These are phyloP conservation scores for Aspergillus pseudotamarii DNA, from an alignment of 2,329 filamentous ascomycete genomes.

Conservation along the genomic window DNA sequence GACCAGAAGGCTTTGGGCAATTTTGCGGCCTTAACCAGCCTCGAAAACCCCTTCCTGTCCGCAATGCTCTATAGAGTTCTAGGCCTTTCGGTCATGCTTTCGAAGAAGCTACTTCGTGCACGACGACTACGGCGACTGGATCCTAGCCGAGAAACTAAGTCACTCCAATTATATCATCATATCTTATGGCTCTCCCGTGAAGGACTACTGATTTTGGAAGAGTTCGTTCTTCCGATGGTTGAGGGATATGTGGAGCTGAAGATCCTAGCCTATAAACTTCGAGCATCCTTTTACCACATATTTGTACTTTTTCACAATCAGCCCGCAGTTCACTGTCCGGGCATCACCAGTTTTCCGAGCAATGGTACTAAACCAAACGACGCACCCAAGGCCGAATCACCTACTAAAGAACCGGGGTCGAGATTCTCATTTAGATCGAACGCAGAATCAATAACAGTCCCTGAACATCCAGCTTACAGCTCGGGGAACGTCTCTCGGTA, in stretches of 20 bases:
- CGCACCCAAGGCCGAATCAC: conserved; percentile 26
- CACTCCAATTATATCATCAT: conserved; percentile 81
- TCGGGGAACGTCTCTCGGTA: conserved; percentile 6
- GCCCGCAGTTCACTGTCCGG: conserved; percentile 70
- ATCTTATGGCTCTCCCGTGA: conserved; percentile 96
- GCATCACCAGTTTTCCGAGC: conserved; percentile 46
- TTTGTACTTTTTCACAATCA: conserved; percentile 96
- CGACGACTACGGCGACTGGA: conserved; percentile 83
- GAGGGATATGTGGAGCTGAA: conserved; percentile 78
- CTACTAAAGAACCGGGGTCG: conserved; percentile 21
- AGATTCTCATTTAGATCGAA: conserved; percentile 24
- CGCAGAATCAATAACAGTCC: conserved; percentile 18
- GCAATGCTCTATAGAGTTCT: conserved; percentile 84
- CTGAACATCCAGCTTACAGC: conserved; percentile 4
- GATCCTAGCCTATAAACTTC: conserved; percentile 86
- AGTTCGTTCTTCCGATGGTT: conserved; percentile 83
- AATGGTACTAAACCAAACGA: conserved; percentile 32
- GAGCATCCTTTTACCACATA: conserved; percentile 94
- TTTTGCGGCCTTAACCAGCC: conserved; percentile 77
- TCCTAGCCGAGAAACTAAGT: conserved; percentile 73
- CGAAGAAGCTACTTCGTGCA: conserved; percentile 78
- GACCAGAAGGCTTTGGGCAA: conserved; percentile 96
- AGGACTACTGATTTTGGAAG: conserved; percentile 82
- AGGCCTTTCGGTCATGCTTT: conserved; percentile 85
- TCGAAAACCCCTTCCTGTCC: conserved; percentile 75